A percentile compares a stretch with the other conserved stretches of the same genome.
Conservation (phyloP, 2,329 filamentous ascomycete species). For the Pyrenophora tritici-repentis region DNA sequence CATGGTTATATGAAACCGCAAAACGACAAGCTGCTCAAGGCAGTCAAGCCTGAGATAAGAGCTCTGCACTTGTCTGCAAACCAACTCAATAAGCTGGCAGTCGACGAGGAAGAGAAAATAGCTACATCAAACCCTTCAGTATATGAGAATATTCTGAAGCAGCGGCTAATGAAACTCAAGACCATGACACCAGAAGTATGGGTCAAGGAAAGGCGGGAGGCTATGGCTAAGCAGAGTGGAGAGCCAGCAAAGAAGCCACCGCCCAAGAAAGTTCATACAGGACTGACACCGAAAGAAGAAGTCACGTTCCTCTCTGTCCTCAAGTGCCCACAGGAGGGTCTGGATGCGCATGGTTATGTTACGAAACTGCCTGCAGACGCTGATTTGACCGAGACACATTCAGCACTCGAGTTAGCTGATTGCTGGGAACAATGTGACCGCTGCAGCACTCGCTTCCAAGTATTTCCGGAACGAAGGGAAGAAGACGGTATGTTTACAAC, state of each 20-base stretch:
- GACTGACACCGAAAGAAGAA: conserved; percentile 71
- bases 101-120: conserved; percentile 79
- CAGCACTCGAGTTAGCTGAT: conserved; percentile 67
- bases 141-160: conserved; percentile 84
- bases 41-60: conserved; percentile 56
- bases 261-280: conserved; percentile 67
- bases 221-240: conserved; percentile 30
- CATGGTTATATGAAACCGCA: conserved; percentile 69
- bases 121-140: conserved; percentile 70
- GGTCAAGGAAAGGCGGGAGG: conserved; percentile 62
- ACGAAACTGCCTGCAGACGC: conserved; percentile 66
- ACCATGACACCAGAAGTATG: conserved; percentile 76
- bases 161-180: conserved; percentile 74
- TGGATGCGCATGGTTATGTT: conserved; percentile 78
- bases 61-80: conserved; percentile 66
- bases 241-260: conserved; percentile 46
- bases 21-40: conserved; percentile 65
- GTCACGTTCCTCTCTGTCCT: conserved; percentile 52
- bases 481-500: conserved; percentile 76
- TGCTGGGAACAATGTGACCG: conserved; percentile 91
- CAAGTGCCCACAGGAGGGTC: conserved; percentile 64
- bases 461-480: conserved; percentile 82
- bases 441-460: conserved; percentile 83
- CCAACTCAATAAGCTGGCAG: conserved; percentile 68
- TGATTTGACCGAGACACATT: conserved; percentile 68